These are phyloP conservation scores for Rhizophagus clarus DNA, from an alignment of 192 early-diverging fungal genomes.

Conservation along the genomic window DNA sequence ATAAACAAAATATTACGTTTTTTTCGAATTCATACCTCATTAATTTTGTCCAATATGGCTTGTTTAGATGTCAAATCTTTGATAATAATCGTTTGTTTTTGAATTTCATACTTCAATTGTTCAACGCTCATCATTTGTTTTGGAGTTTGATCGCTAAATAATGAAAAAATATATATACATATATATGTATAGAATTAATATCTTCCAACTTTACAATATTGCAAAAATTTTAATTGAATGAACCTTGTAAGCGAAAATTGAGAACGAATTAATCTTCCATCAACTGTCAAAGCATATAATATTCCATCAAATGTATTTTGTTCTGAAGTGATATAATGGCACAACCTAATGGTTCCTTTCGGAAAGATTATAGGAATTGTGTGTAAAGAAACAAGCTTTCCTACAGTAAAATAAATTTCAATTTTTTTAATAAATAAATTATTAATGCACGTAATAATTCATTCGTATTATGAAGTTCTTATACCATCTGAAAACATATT, in stretches of 20 bases:
- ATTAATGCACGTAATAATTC: background rate
- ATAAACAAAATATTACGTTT: background rate
- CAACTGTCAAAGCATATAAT: constrained; percentile 14
- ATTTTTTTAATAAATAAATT: background rate
- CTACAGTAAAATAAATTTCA: background rate
- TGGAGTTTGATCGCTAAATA: background rate
- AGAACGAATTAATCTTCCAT: constrained; percentile 13
- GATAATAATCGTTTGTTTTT: constrained; percentile 19
- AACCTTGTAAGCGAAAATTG: constrained; percentile 6
- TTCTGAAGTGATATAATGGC: background rate
- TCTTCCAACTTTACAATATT: background rate
- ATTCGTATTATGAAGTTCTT: background rate
- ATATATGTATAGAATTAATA: background rate
- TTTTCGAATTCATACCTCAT: background rate
- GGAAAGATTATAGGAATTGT: constrained; percentile 20
- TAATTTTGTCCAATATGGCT: constrained; percentile 12
- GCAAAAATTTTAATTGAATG: background rate
- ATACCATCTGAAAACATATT: constrained; percentile 17
- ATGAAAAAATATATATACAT: background rate
- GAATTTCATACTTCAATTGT: constrained; percentile 20
- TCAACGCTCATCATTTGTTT: background rate
- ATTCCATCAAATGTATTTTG: constrained; percentile 8
- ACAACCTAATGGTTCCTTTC: constrained; percentile 9
- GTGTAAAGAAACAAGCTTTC: constrained; percentile 16
- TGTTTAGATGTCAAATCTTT: constrained; percentile 19